Evolutionary conservation across 768 basidiomycete species (phyloP), one percentile per base, ranked within the genome.

Genomic region (Mycena alexandri): DNA sequence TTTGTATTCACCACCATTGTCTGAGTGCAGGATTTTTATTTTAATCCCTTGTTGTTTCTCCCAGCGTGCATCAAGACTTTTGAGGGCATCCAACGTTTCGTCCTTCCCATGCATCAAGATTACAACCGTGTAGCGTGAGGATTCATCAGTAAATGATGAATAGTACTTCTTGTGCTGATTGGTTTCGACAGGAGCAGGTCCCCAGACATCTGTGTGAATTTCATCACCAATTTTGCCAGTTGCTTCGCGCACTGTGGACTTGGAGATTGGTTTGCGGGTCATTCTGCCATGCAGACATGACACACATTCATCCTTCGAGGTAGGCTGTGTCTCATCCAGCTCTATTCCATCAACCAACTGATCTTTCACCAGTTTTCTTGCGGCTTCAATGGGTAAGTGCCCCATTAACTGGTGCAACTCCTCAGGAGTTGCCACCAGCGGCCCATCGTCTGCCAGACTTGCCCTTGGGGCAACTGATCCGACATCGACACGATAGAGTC

Each of bases 191-290:
- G 67, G 65, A 14, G 78, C 69, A 3, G 78, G 79, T 25, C 80
- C 80, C 79, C 80, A 83, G 1, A 83, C 65, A 65, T 83, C 77
- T 0, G 73, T 72, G 50, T 80, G 77, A 11, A 81, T 75, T 24
- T 77, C 73, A 1, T 78, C 77, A 5, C 79, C 78, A 61, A 79
- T 73, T 0, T 41, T 16, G 5, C 57, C 60, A 17, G 43, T n/a
- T 7, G 77, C 72, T 9, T 69, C 57, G 16, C 68, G 53, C 12
- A 71, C 71, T 16, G 55, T 36, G 25, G 64, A 70, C 56, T 77
- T 78, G 36, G 65, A 63, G 13, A 79, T 74, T 14, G 65, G 63
- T 36, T 78, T 74, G 14, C 69, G 55, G 14, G 73, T 72, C 19
- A 73, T 54, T 64, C 81, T 81, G 43, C 74, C 78, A n/a, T 72